Conservation (phyloP, 1,139 yeast genomes). For the Suhomyces coccinellae region DNA sequence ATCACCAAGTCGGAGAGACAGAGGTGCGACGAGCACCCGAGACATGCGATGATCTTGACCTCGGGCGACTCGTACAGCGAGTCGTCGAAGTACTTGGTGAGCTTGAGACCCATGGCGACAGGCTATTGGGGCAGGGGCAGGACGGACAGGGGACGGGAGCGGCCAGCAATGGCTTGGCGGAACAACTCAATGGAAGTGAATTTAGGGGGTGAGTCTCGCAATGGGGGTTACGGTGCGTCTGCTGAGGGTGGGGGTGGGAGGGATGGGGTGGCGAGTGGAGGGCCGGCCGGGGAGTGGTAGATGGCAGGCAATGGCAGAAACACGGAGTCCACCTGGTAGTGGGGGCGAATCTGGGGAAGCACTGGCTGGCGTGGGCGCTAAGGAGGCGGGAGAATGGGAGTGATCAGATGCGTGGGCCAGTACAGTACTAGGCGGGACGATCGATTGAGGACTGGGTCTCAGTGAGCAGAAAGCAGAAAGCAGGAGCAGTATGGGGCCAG, state of each 20-base stretch:
- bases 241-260: neutral
- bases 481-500: too few relatives aligned
- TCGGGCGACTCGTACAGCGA: conserved; percentile 34
- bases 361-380: too few relatives aligned
- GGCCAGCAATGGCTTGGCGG: neutral
- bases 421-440: too few relatives aligned
- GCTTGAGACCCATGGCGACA: conserved; percentile 40
- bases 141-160: neutral
- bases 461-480: neutral
- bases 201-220: neutral
- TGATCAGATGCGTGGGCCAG: too few relatives aligned
- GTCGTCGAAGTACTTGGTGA: conserved; percentile 40
- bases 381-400: too few relatives aligned
- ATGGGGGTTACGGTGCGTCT: neutral
- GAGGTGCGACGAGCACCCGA: conserved; percentile 53
- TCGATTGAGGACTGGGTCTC: too few relatives aligned
- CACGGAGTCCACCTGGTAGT: neutral
- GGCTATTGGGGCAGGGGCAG: too few relatives aligned
- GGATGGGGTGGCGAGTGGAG: too few relatives aligned
- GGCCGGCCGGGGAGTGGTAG: too few relatives aligned
- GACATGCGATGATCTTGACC: conserved; percentile 49
- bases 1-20: conserved; percentile 48
- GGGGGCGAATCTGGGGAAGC: neutral
- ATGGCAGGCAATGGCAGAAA: neutral
- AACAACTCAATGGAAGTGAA: neutral